Evolutionary conservation across 768 basidiomycete genomes (phyloP).

Genomic region (Dentipellis fragilis): DNA sequence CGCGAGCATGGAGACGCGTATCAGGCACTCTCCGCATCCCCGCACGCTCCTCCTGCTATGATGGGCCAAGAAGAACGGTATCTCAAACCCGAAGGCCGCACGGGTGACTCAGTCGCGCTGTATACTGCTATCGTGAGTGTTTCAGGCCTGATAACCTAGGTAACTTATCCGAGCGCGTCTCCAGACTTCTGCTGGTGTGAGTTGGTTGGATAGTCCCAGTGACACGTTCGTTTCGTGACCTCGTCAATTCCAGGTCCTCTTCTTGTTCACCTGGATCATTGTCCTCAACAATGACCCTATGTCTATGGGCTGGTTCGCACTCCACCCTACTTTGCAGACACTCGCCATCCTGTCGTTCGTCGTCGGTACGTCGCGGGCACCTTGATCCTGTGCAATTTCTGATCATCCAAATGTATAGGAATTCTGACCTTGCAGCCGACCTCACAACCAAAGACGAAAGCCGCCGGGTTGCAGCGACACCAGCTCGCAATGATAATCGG

Average conservation of each 20-base stretch:
- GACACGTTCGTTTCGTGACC: no score
- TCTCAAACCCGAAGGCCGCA: no score
- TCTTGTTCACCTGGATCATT: conserved; percentile 31
- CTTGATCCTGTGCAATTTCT: not conserved
- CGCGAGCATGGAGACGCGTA: no score
- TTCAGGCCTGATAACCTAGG: no score
- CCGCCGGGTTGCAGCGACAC: conserved; percentile 59
- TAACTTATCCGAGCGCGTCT: no score
- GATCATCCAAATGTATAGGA: conserved; percentile 27
- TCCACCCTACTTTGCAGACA: conserved; percentile 57
- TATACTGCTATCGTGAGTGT: no score
- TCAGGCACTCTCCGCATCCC: no score
- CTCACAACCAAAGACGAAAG: conserved; percentile 52
- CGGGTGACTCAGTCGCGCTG: no score
- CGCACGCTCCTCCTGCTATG: no score
- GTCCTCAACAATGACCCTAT: conserved; percentile 36
- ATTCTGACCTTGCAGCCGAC: conserved; percentile 72
- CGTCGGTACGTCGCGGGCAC: conserved; percentile 36
- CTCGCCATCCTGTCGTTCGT: conserved; percentile 46
- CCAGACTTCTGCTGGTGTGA: no score
- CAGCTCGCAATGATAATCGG: conserved; percentile 52
- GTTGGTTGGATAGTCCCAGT: no score
- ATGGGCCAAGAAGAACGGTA: no score
- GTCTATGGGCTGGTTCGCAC: conserved; percentile 48
- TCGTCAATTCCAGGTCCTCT: conserved; percentile 3